These are phyloP conservation scores for Daldinia sp. DNA, from an alignment of 2,329 filamentous ascomycete species.

Conservation along the genomic window DNA sequence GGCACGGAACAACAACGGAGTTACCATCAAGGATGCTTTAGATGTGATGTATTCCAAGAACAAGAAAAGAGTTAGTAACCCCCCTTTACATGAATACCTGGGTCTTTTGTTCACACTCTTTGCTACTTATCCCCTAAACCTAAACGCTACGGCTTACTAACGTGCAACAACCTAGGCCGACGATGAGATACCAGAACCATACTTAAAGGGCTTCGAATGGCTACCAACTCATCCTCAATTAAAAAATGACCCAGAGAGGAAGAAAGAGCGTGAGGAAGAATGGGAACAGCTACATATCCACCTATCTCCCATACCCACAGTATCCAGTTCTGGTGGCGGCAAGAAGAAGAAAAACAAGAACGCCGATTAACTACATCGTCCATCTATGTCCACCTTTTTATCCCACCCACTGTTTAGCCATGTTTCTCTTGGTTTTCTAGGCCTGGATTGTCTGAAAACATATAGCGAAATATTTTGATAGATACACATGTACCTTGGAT, in stretches of 20 bases:
- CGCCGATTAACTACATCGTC: conserved; percentile 51
- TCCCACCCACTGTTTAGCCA: conserved; percentile 50
- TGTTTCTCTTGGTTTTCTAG: conserved; percentile 41
- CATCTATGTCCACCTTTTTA: conserved; percentile 46
- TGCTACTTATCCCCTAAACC: too few species aligned
- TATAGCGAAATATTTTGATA: conserved; percentile 53
- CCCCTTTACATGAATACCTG: too few species aligned
- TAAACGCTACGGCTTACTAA: neutral
- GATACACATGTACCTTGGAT: too few species aligned
- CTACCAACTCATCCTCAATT: conserved; percentile 47
- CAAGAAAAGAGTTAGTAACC: conserved; percentile 84
- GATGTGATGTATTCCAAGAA: conserved; percentile 98
- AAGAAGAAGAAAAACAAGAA: conserved; percentile 76
- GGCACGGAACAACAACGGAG: conserved; percentile 89
- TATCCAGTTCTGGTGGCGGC: conserved; percentile 55
- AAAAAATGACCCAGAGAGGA: conserved; percentile 30
- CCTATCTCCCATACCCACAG: conserved; percentile 66
- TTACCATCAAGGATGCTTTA: conserved; percentile 96
- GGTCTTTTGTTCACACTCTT: too few species aligned
- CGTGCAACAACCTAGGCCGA: conserved; percentile 69
- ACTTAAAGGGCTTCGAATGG: conserved; percentile 96
- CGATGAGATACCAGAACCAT: conserved; percentile 87
- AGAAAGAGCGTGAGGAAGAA: conserved; percentile 77
- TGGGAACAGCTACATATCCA: conserved; percentile 90
- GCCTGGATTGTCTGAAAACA: conserved; percentile 47